phyloP scores from a whole-genome alignment of 768 basidiomycete genomes.

The Trametopsis cervina region DNA sequence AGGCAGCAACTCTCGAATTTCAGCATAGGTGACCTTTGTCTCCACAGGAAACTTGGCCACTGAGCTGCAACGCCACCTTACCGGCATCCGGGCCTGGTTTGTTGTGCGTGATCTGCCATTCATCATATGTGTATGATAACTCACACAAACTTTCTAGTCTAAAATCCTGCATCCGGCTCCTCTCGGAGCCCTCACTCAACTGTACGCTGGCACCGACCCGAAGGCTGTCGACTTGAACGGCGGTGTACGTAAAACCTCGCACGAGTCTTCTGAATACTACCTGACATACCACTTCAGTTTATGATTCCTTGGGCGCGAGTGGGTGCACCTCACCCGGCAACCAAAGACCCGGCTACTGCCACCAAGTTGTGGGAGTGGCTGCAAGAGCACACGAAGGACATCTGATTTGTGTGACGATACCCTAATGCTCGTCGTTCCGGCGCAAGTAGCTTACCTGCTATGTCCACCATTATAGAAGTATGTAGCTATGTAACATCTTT shows the following conservation, averaged over 20 bases:
- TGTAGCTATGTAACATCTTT: too few relatives aligned
- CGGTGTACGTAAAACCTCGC: slow-evolving; percentile 25
- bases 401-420: too few relatives aligned
- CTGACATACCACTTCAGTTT: not conserved
- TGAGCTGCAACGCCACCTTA: slow-evolving; percentile 3
- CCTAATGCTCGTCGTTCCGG: too few relatives aligned
- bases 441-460: too few relatives aligned
- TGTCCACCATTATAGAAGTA: too few relatives aligned
- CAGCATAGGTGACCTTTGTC: too few relatives aligned
- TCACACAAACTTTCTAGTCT: not conserved
- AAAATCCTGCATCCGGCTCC: slow-evolving; percentile 25
- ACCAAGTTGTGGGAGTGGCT: not conserved
- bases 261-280: not conserved
- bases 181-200: slow-evolving; percentile 25
- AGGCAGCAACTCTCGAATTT: too few relatives aligned
- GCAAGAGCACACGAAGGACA: not conserved
- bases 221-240: slow-evolving; percentile 34
- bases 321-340: not conserved
- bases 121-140: too few relatives aligned
- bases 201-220: slow-evolving; percentile 30
- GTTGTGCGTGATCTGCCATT: not conserved
- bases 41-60: not conserved
- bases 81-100: not conserved
- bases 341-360: not conserved
- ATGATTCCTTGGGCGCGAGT: not conserved